Evolutionary conservation across 441 rosid species (phyloP).

Genomic region (Capsella rubella): DNA sequence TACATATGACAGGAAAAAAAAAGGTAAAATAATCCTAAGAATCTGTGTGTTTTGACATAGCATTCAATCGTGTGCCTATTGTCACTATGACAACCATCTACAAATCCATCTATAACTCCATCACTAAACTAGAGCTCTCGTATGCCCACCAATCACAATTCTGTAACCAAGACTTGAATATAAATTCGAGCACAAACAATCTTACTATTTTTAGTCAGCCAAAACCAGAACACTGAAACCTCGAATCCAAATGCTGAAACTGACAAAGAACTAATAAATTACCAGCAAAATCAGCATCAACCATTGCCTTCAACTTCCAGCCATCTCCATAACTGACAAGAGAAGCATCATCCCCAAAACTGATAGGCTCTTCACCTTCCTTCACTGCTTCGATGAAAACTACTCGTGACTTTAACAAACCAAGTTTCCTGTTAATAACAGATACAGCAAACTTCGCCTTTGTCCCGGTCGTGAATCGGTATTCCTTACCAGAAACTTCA

Average conservation of each 20-base stretch:
- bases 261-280: conserved; percentile 12
- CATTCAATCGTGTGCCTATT: not conserved
- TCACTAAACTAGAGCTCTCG: not conserved
- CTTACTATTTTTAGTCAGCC: not conserved
- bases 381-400: conserved; percentile 70
- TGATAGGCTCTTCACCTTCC: conserved; percentile 74
- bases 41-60: not conserved
- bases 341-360: conserved; percentile 75
- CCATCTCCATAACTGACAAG: conserved; percentile 72
- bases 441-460: conserved; percentile 83
- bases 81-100: not conserved
- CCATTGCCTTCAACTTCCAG: conserved; percentile 74
- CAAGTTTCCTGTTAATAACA: conserved; percentile 72
- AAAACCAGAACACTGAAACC: conserved; percentile 5
- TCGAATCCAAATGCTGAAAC: conserved; percentile 1
- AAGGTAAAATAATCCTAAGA: not conserved
- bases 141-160: not conserved
- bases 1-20: not conserved
- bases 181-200: not conserved
- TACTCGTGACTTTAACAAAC: conserved; percentile 47
- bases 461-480: conserved; percentile 73
- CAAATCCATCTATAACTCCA: not conserved
- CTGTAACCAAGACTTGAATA: not conserved
- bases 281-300: conserved; percentile 54
- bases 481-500: conserved; percentile 54